Base-by-base conservation (phyloP, 257 asterid species). In the Solanum bulbocastanum region DNA sequence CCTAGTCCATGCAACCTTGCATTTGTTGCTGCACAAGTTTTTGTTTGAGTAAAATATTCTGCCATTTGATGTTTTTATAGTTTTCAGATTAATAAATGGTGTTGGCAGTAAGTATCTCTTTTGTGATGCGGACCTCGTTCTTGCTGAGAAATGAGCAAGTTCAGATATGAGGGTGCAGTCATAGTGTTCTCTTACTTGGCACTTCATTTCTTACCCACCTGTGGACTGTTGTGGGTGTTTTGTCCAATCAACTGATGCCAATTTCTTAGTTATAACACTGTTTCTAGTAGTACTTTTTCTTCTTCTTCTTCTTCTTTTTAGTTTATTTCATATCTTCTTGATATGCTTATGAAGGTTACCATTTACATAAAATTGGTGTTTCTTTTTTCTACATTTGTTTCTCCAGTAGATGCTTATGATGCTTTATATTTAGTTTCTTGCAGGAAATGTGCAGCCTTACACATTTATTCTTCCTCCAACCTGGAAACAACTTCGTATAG, bases 401-500 rank as follows among this genome's bases (percentile, higher is more conserved):
- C 56, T 91, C 87, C 74, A 23, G 82, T 89, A 78, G 90, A 86
- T 90, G 92, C 98, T 96, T 93, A 96, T 94, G 95, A 89, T 91
- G 88, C 90, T 95, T 92, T 91, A 91, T 92, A 92, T 94, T 90
- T 94, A 96, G 99, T 93, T 95, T 93, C 90, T 83, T 94, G 94
- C 98, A 97, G 99, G 99, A 91, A 97, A 97, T 89, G 99, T 97
- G 86, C 95, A 95, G 97, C 99, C 99, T 13, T 97, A 97, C 93
- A 93, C 94, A 90, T 97, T 97, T 93, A 90, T 97, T 74, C 87
- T 97, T 71, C 99, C 99, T 20, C 98, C 99, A 46, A 92, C 96
- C 13, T 97, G 99, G 99, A 97, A 97, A 84, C 99, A 97, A 89
- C 66, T 90, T 76, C 94, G 99, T 1, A 86, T 96, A 10, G 99